phyloP scores from a whole-genome alignment of 1,284 basidiomycete genomes.

The Wallemia ichthyophaga region DNA sequence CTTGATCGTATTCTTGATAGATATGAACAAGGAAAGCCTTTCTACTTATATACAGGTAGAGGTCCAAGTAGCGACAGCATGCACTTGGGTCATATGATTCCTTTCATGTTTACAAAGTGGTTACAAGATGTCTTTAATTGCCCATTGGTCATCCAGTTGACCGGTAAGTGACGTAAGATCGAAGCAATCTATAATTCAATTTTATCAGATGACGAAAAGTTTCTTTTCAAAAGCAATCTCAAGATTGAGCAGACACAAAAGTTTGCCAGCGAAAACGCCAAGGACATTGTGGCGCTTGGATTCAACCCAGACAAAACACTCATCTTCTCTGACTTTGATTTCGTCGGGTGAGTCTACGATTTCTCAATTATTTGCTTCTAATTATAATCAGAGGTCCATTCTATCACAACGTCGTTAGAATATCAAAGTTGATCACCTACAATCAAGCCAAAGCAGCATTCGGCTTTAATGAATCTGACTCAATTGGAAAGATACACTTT shows the following conservation, averaged over 20 bases:
- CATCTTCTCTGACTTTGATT: conserved; percentile 81
- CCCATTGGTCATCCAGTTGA: conserved; percentile 78
- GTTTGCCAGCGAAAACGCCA: conserved; percentile 62
- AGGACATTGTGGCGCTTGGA: conserved; percentile 87
- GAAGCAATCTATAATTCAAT: conserved; percentile 2
- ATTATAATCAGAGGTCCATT: conserved; percentile 35
- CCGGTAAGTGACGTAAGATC: conserved; percentile 24
- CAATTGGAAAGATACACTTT: conserved; percentile 94
- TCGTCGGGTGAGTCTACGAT: conserved; percentile 25
- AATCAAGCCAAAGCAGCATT: conserved; percentile 86
- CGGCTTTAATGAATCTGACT: conserved; percentile 86
- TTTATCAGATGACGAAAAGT: conserved; percentile 77
- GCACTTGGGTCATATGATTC: conserved; percentile 94
- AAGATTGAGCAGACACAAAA: conserved; percentile 63
- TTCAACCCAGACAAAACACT: conserved; percentile 82
- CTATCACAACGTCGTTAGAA: conserved; percentile 78
- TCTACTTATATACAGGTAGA: conserved; percentile 91
- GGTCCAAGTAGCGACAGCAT: conserved; percentile 90
- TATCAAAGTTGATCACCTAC: conserved; percentile 73
- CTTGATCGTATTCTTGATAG: conserved; percentile 78
- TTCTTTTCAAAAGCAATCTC: conserved; percentile 81
- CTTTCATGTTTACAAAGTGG: conserved; percentile 94
- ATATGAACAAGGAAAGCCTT: conserved; percentile 87
- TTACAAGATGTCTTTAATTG: conserved; percentile 87
- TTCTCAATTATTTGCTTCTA: neutral